Evolutionary conservation across 495 filamentous ascomycete genomes (phyloP).

Genomic region (Oleoguttula mirabilis): DNA sequence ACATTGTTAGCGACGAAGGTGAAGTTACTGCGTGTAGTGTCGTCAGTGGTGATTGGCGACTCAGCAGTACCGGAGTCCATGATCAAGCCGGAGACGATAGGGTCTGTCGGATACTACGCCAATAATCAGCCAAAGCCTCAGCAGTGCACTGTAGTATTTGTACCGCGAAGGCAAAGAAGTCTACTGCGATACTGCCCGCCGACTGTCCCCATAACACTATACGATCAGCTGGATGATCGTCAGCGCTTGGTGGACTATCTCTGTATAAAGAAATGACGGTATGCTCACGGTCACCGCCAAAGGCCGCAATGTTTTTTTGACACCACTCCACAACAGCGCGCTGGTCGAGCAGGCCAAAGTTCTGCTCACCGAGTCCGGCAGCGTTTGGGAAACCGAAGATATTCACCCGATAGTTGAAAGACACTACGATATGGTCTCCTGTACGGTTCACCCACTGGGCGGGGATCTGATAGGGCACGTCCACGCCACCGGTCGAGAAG

Average conservation of each 20-base stretch:
- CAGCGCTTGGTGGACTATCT: too few relatives aligned
- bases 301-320: conserved; percentile 13
- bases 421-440: conserved; percentile 46
- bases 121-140: too few relatives aligned
- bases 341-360: conserved; percentile 22
- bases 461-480: conserved; percentile 35
- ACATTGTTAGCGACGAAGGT: conserved; percentile 29
- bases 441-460: conserved; percentile 32
- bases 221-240: background rate
- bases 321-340: conserved; percentile 20
- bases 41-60: conserved; percentile 3
- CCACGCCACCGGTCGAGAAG: conserved; percentile 32
- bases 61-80: conserved; percentile 36
- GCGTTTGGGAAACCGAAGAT: conserved; percentile 50
- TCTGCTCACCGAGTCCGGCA: conserved; percentile 12
- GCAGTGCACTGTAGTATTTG: too few relatives aligned
- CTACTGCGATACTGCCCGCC: background rate
- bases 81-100: conserved; percentile 35
- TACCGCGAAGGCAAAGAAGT: too few relatives aligned
- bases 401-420: conserved; percentile 49
- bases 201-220: background rate
- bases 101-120: conserved; percentile 35
- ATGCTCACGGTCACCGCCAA: conserved; percentile 25
- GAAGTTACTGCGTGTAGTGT: conserved; percentile 33
- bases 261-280: too few relatives aligned